phyloP scores from a whole-genome alignment of 768 basidiomycete genomes.

The Exsudoporus frostii region DNA sequence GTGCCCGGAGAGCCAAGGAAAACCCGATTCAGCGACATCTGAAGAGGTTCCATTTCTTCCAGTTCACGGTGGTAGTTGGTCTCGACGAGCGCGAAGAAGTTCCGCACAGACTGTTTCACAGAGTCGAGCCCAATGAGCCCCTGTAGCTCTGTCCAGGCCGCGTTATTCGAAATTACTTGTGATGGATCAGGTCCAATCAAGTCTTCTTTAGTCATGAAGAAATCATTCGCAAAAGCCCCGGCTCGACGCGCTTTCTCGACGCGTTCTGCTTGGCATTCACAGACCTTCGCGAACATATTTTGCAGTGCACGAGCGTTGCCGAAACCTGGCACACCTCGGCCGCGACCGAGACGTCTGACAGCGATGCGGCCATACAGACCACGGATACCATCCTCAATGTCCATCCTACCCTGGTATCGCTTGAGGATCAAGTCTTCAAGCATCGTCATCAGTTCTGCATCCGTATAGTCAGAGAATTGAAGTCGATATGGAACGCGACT shows the following conservation, averaged over 20 bases:
- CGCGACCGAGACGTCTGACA: conserved; percentile 15
- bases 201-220: conserved; percentile 50
- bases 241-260: conserved; percentile 39
- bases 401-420: conserved; percentile 48
- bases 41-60: conserved; percentile 48
- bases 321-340: conserved; percentile 45
- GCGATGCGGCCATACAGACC: conserved; percentile 50
- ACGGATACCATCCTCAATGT: conserved; percentile 48
- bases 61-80: conserved; percentile 62
- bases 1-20: conserved; percentile 70
- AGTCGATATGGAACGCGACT: conserved; percentile 67
- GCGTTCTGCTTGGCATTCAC: conserved; percentile 53
- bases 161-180: conserved; percentile 40
- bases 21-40: conserved; percentile 58
- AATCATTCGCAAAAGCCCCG: conserved; percentile 45
- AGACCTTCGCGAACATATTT: conserved; percentile 45
- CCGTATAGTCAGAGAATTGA: conserved; percentile 59
- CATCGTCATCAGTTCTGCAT: conserved; percentile 55
- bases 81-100: conserved; percentile 43
- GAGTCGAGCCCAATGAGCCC: conserved; percentile 49
- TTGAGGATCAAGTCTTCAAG: conserved; percentile 47
- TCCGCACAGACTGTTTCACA: conserved; percentile 54
- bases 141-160: conserved; percentile 52
- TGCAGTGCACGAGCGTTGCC: conserved; percentile 65
- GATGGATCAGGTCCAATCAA: conserved; percentile 66